Percentiles rank a stretch among this genome's conserved stretches.
Evolutionary conservation across 2,329 filamentous ascomycete genomes (phyloP).

Genomic region (Stagonosporopsis tanaceti): DNA sequence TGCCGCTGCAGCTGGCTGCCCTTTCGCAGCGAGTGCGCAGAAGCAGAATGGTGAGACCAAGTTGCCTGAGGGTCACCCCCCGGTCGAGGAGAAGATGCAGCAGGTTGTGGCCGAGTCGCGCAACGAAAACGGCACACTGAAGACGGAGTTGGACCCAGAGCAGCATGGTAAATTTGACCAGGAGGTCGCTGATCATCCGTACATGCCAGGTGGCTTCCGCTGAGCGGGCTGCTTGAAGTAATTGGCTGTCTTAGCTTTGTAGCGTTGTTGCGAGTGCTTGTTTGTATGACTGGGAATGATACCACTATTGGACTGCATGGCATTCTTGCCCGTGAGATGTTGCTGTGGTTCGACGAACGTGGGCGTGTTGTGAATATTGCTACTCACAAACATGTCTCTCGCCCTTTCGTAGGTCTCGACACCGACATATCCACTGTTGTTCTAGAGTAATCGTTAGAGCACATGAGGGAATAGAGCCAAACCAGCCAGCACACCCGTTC

Average conservation of each 20-base stretch:
- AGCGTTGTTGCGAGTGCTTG: neutral
- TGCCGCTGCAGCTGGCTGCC: conserved; percentile 10
- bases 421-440: no score
- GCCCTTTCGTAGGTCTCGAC: no score
- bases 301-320: neutral
- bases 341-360: neutral
- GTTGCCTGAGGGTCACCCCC: conserved; percentile 11
- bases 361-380: neutral
- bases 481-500: no score
- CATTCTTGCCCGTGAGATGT: neutral
- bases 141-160: conserved; percentile 19
- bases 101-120: conserved; percentile 11
- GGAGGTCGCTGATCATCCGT: conserved; percentile 9
- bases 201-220: conserved; percentile 19
- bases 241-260: neutral
- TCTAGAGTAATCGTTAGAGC: no score
- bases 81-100: conserved; percentile 13
- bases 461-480: no score
- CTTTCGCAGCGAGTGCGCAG: conserved; percentile 11
- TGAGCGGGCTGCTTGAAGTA: neutral
- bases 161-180: conserved; percentile 19
- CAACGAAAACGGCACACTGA: conserved; percentile 6
- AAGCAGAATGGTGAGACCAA: conserved; percentile 4
- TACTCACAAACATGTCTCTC: no score
- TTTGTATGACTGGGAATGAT: neutral